Evolutionary conservation across 2,329 filamentous ascomycete genomes (phyloP), one percentile per base, ranked within the genome.

Genomic region (Coniosporium tulheliwenetii): DNA sequence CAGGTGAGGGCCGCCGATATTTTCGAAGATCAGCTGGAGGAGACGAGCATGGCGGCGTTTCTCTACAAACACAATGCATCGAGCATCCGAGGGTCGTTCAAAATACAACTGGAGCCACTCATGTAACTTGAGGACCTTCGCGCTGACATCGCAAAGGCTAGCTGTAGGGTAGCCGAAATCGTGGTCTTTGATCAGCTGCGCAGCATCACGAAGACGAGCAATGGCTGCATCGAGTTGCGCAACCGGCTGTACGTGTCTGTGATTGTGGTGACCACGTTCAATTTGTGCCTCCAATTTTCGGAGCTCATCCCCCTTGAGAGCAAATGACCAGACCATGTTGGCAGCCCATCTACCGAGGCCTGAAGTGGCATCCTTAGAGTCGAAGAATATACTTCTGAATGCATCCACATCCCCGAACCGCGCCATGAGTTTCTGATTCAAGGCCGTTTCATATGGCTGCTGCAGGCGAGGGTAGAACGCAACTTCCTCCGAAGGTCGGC

Each of bases 41-140:
- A 93, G 59, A 13, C 75, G 72, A 1, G 87, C 89, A 0, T 85
- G 89, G 47, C 81, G 76, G 34, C 86, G 71, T 54, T 81, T 72
- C 45, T 85, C 70, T 0, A 93, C 85, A 57, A 98, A 96, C 0
- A 96, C 74, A 41, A 98, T 93, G 52, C 85, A 93, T 44, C 79
- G 77, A 26, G 70, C 66, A 5, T 76, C 67, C 1, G 66, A 68
- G 2, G 65, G 60, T 2, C 66, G 58, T 30, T 70, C 61, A 50
- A 86, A 95, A 39, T 79, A 70, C 7, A 73, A 58, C 2, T 59
- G 54, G 1, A 96, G 65, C 41, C 77, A 74, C 2, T 65, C 53
- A 15, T 75, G 56, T 0, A 96, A 70, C 5, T 69, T 50, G 3
- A 71, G 58, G 1, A 89, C 78, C 56, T 96, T 98, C 12, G 75